Conservation (phyloP, 805 yeast genomes). For the Starmerella geochares region DNA sequence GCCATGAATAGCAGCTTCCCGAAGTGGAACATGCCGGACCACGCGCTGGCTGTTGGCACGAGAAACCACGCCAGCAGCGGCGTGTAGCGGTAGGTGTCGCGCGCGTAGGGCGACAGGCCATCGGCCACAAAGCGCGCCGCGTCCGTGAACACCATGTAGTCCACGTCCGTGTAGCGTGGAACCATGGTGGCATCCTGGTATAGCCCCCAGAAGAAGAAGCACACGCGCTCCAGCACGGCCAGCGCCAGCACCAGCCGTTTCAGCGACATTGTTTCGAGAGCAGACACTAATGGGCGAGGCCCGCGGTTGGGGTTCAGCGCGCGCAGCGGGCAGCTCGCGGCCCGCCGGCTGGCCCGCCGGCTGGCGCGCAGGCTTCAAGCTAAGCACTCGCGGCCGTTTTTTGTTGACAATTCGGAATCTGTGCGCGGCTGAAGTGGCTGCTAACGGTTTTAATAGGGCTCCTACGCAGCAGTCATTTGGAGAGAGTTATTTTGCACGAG, state of each 20-base stretch:
- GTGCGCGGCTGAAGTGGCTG: no score
- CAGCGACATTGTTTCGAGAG: not conserved
- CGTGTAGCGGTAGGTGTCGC: slow-evolving; percentile 90
- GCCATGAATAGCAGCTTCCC: slow-evolving; percentile 72
- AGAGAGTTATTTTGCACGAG: no score
- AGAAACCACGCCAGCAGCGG: slow-evolving; percentile 81
- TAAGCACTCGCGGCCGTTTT: no score
- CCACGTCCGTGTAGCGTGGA: slow-evolving; percentile 86
- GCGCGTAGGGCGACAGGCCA: slow-evolving; percentile 56
- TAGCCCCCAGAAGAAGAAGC: slow-evolving; percentile 64
- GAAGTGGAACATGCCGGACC: slow-evolving; percentile 39
- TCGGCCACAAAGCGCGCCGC: slow-evolving; percentile 67
- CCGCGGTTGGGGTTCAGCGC: not conserved
- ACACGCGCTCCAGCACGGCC: slow-evolving; percentile 38
- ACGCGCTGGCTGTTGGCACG: slow-evolving; percentile 46
- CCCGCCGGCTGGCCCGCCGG: no score
- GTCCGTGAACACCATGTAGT: slow-evolving; percentile 86
- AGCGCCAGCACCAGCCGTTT: slow-evolving; percentile 24
- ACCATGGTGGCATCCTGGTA: slow-evolving; percentile 76
- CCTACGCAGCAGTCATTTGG: no score
- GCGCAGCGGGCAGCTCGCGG: no score
- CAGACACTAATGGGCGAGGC: not conserved
- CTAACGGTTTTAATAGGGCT: no score
- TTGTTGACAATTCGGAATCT: no score
- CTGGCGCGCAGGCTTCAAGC: no score